These are phyloP conservation scores for Agrocybe praecox DNA, from an alignment of 768 basidiomycete species.

Conservation along the genomic window DNA sequence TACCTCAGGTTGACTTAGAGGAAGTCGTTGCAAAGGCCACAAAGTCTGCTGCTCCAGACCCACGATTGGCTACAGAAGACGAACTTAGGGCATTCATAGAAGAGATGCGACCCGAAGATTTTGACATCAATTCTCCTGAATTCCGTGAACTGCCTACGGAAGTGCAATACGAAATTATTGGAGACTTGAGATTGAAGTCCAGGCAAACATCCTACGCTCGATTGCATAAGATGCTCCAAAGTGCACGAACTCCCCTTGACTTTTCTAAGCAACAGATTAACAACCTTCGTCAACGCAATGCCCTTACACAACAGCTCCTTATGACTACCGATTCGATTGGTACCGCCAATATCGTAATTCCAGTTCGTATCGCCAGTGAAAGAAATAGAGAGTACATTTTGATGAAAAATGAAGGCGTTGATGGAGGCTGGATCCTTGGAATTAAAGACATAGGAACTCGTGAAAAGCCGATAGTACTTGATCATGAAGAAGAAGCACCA, in stretches of 20 bases:
- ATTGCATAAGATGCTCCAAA: slow-evolving; percentile 86
- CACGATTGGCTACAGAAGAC: slow-evolving; percentile 94
- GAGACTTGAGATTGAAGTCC: slow-evolving; percentile 92
- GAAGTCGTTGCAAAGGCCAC: slow-evolving; percentile 64
- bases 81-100: slow-evolving; percentile 93
- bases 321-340: slow-evolving; percentile 92
- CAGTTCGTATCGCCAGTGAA: slow-evolving; percentile 93
- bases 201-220: slow-evolving; percentile 93
- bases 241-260: slow-evolving; percentile 82
- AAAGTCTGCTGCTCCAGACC: slow-evolving; percentile 69
- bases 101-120: slow-evolving; percentile 94
- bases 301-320: slow-evolving; percentile 90
- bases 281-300: slow-evolving; percentile 85
- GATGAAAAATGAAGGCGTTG: slow-evolving; percentile 85
- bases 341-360: slow-evolving; percentile 86
- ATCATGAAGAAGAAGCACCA: slow-evolving; percentile 52
- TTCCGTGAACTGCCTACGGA: slow-evolving; percentile 95
- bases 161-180: slow-evolving; percentile 97
- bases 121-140: slow-evolving; percentile 87
- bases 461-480: slow-evolving; percentile 85
- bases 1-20: slow-evolving; percentile 82
- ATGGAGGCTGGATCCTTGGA: slow-evolving; percentile 94
- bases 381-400: slow-evolving; percentile 94
- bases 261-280: slow-evolving; percentile 97
- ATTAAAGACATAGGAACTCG: slow-evolving; percentile 80